Base-by-base conservation (phyloP, 176 grass and related monocot species). In the Pharus latifolius region DNA sequence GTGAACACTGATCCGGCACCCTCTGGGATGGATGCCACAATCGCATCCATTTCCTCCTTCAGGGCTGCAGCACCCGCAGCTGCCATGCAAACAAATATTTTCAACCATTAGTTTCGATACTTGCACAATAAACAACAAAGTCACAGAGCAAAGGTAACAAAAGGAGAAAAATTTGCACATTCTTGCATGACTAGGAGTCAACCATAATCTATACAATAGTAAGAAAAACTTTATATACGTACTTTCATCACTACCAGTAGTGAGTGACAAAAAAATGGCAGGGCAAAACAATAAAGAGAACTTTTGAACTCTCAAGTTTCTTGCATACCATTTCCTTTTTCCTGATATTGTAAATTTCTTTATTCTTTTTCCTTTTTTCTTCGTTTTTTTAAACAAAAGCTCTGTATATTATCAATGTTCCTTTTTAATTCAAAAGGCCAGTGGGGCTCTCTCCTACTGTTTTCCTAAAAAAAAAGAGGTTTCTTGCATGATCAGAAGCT, bases 1-100 rank as follows among this genome's bases (percentile, higher is more conserved):
- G 78, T 83, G 85, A 99, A 95, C 34, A 74, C 69, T 0, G 82
- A 69, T 10, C 88, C 86, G 32, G 86, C 85, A 35, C 85, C 89
- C 65, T 74, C 89, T 28, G 83, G 83, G 51, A 86, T 61, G 2
- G 83, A 76, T 65, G 78, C 78, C 3, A 86, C 58, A 7, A 86
- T 71, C 0, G 17, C 42, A 81, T 70, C 71, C 83, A 86, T 81
- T 72, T 86, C 83, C 64, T 86, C 78, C 51, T 86, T 77, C 48
- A 86, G 72, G 51, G 65, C 83, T 7, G 72, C 78, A 2, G 65
- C n/a, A 19, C 77, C 83, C 35, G 59, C 72, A 5, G 49, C 83
- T 86, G 83, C 10, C 28, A 81, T 75, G 4, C n/a, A 69, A 69
- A 56, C 17, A 62, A 23, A 50, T 2, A 13, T 2, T 57, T 22